These are phyloP conservation scores for Diaporthe caulivora DNA, from an alignment of 2,329 filamentous ascomycete genomes.

Conservation along the genomic window DNA sequence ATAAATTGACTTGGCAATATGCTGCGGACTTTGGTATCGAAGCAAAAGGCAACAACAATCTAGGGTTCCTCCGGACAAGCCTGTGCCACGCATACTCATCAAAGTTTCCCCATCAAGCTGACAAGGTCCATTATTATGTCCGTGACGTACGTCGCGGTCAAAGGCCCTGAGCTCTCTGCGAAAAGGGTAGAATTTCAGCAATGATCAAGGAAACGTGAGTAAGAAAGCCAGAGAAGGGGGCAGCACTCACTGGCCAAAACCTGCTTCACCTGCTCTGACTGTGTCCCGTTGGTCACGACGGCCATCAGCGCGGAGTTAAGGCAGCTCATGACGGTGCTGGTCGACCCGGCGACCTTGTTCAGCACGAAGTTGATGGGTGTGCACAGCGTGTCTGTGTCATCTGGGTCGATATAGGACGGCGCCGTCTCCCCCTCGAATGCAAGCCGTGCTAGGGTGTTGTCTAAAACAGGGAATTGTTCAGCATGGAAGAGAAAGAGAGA, in stretches of 20 bases:
- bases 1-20: background rate
- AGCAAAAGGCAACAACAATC: background rate
- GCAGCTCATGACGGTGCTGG: conserved; percentile 8
- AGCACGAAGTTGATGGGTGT: conserved; percentile 22
- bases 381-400: conserved; percentile 19
- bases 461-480: background rate
- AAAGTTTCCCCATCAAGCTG: conserved; percentile 9
- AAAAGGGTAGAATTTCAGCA: background rate
- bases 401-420: conserved; percentile 17
- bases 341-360: conserved; percentile 6
- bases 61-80: background rate
- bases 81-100: background rate
- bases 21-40: background rate
- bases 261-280: conserved; percentile 21
- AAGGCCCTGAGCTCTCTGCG: conserved; percentile 6
- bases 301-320: conserved; percentile 12
- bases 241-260: background rate
- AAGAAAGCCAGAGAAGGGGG: background rate
- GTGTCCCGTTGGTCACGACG: conserved; percentile 4
- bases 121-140: conserved; percentile 13
- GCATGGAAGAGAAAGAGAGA: background rate
- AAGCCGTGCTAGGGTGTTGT: conserved; percentile 5
- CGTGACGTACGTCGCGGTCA: conserved; percentile 7
- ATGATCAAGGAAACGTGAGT: background rate
- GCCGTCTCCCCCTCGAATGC: background rate